Percentiles rank a stretch among this genome's conserved stretches.
phyloP scores from a whole-genome alignment of 139 green algal genomes.

The Chlorella ohadii region DNA sequence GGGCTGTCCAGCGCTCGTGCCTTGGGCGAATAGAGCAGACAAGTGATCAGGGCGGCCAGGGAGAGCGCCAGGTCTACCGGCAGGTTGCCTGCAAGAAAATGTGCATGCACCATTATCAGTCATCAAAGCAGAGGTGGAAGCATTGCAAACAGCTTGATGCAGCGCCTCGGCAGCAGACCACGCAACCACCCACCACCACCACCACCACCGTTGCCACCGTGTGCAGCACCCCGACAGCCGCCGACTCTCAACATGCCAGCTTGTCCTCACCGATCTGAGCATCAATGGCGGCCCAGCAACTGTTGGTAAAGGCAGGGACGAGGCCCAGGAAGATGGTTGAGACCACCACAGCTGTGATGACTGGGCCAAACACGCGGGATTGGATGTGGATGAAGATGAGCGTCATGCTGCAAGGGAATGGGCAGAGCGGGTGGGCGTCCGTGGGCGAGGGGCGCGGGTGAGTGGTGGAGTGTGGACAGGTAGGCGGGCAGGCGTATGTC shows the following conservation, averaged over 20 bases:
- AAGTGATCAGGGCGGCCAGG: background rate
- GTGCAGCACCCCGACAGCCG: too few species aligned
- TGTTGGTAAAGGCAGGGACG: background rate
- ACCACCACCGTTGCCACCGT: too few species aligned
- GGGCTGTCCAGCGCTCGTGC: constrained; percentile 11
- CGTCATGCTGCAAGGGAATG: background rate
- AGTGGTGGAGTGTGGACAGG: background rate
- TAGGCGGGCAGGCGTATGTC: too few species aligned
- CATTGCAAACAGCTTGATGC: too few species aligned
- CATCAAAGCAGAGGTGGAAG: too few species aligned
- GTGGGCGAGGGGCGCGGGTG: too few species aligned
- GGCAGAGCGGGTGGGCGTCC: background rate
- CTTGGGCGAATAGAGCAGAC: constrained; percentile 11
- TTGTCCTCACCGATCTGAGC: too few species aligned
- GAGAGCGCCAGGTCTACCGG: background rate
- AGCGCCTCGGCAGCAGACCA: too few species aligned
- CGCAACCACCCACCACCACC: too few species aligned
- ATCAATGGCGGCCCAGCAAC: too few species aligned
- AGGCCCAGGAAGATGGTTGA: background rate
- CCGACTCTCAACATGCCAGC: too few species aligned
- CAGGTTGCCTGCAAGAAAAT: background rate
- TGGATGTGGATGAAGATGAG: constrained; percentile 16
- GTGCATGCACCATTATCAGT: background rate
- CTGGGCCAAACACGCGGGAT: background rate
- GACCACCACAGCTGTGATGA: background rate